Conservation (phyloP, 306 rosid species). For the Cicer cuneatum region DNA sequence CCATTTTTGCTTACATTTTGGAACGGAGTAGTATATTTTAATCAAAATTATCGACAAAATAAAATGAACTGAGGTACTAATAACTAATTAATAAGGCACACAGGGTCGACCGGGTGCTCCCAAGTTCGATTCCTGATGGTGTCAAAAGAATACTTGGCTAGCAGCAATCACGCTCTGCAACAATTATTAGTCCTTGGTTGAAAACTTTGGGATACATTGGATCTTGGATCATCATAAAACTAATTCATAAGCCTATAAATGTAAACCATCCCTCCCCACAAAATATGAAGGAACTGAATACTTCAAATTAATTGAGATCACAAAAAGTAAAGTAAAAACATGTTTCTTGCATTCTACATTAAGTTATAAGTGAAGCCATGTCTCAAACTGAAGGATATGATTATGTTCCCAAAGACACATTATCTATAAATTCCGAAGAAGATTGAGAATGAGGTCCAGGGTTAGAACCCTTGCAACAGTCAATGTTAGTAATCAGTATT, state of each 20-base stretch:
- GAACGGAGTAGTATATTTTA: not conserved
- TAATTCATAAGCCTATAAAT: not conserved
- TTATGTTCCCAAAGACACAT: constrained; percentile 22
- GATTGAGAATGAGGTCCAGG: too few species aligned
- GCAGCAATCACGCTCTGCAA: too few species aligned
- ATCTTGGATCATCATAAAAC: too few species aligned
- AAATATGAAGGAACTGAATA: not conserved
- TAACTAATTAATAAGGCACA: not conserved
- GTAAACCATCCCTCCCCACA: not conserved
- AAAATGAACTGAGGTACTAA: constrained; percentile 2
- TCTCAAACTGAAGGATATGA: not conserved
- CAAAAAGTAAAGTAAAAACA: constrained; percentile 8
- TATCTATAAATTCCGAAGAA: not conserved
- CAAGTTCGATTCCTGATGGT: too few species aligned
- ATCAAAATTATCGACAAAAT: constrained; percentile 17
- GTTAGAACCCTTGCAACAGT: too few species aligned
- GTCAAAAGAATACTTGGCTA: too few species aligned
- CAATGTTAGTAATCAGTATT: too few species aligned
- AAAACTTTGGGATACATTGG: too few species aligned
- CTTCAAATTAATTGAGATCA: constrained; percentile 15
- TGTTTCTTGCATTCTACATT: constrained; percentile 12
- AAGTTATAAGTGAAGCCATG: constrained; percentile 5
- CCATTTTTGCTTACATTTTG: too few species aligned
- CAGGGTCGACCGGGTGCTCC: too few species aligned
- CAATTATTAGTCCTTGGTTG: too few species aligned